A percentile compares a stretch with the other conserved stretches of the same genome.
phyloP scores from a whole-genome alignment of 805 yeast genomes.

The Saccharomycopsis sp. region DNA sequence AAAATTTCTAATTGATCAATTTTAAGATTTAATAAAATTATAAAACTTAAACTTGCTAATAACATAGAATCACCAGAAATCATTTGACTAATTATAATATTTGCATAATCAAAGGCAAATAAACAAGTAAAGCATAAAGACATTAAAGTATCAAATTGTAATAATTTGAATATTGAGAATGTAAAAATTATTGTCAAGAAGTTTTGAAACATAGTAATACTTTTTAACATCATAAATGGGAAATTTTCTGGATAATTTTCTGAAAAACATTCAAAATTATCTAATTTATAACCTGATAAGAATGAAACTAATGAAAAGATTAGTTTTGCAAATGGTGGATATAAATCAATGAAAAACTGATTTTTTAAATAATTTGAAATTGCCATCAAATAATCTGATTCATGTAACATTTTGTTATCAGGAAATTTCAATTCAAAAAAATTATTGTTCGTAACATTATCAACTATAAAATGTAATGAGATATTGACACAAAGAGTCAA shows the following conservation, averaged over 20 bases:
- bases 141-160: conserved; percentile 41
- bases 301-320: conserved; percentile 44
- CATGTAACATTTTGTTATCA: neutral
- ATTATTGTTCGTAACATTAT: no score
- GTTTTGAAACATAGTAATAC: conserved; percentile 47
- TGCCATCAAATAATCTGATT: conserved; percentile 23
- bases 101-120: conserved; percentile 52
- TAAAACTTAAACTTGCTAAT: conserved; percentile 28
- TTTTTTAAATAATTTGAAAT: conserved; percentile 41
- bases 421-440: no score
- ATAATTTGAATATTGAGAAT: conserved; percentile 43
- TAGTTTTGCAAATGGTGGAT: conserved; percentile 62
- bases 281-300: conserved; percentile 24
- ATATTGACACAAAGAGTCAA: no score
- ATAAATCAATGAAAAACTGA: conserved; percentile 56
- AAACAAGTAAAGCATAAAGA: conserved; percentile 42
- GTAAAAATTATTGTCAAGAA: conserved; percentile 40
- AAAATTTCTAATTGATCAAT: conserved; percentile 38
- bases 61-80: conserved; percentile 37
- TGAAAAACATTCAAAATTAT: neutral
- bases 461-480: no score
- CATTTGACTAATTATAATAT: conserved; percentile 49
- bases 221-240: conserved; percentile 46
- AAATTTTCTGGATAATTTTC: conserved; percentile 21
- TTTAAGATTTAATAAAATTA: conserved; percentile 28